Evolutionary conservation across 192 early-diverging fungal species (phyloP).

Genomic region (Gonapodya sp.): DNA sequence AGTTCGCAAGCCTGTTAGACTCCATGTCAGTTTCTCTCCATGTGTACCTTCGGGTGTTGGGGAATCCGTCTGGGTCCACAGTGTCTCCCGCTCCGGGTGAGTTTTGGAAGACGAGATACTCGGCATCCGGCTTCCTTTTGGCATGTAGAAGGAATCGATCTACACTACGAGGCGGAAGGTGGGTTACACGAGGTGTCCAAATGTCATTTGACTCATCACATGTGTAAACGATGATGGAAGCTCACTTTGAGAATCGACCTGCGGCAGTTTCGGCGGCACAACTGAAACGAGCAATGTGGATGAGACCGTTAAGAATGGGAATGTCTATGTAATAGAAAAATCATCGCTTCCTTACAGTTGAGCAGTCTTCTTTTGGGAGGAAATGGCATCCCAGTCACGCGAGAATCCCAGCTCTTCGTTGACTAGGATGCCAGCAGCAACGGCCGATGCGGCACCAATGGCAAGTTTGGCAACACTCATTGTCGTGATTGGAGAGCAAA

Average conservation of each 20-base stretch:
- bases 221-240: neutral
- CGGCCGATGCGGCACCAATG: neutral
- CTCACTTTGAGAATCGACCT: neutral
- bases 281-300: neutral
- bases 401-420: neutral
- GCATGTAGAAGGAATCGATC: conserved; percentile 8
- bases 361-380: neutral
- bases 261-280: neutral
- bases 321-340: neutral
- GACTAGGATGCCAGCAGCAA: neutral
- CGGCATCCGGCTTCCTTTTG: neutral
- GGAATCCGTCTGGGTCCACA: neutral
- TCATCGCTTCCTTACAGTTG: neutral
- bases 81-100: neutral
- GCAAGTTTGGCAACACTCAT: too few species aligned
- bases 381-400: neutral
- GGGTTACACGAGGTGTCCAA: too few species aligned
- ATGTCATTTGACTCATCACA: too few species aligned
- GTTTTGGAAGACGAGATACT: conserved; percentile 5
- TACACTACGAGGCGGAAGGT: neutral
- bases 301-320: too few species aligned
- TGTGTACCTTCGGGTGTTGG: neutral
- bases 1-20: conserved; percentile 4
- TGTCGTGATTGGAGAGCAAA: too few species aligned
- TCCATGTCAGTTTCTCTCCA: conserved; percentile 6